Base-by-base conservation (phyloP, 2,329 filamentous ascomycete genomes). In the Geoglossum cookeanum region DNA sequence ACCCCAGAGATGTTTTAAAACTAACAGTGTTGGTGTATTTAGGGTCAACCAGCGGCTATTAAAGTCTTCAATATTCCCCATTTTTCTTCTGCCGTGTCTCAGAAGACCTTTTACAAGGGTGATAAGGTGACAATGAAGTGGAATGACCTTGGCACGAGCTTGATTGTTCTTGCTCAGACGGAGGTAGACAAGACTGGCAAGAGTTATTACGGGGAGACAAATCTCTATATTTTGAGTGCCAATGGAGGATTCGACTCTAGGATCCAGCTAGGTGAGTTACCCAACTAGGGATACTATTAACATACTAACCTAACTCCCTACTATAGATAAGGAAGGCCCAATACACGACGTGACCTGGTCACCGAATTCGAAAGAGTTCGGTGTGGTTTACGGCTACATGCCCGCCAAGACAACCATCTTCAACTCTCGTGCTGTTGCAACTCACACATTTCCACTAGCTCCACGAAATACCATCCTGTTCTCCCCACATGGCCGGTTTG, bases 261-360 rank as follows among this genome's bases (percentile, higher is more conserved):
- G 64, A 84, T 98, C 63, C 80, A 85, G 61, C 77, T 96, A 55
- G 77, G 76, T 79, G 71, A 59, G 73, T 63, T 49, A 17, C 15
- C 27, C 13, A n/a, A 11, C 22, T 53, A 37, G 58, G 6, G 30
- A 29, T 3, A 49, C 22, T 1, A 15, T 22, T 29, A 56, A 44
- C 27, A 17, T 30, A 55, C 57, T 37, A 49, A 32, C 32, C 11
- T 9, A 22, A 22, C 30, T 15, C 1, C 47, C 15, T n/a, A 1
- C 39, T 60, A 55, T 64, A 77, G 92, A 98, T 71, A 97, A 97
- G 74, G 91, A 97, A 68, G 92, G 92, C 0, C 92, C 92, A 4
- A 96, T 97, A 65, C 91, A 97, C 70, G 92, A 98, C 68, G 91
- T 98, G 48, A 81, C 86, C n/a, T 98, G 92, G 92, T 96, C 89